Percentiles rank a stretch among this genome's conserved stretches.
These are phyloP conservation scores for Penstemon newberryi DNA, from an alignment of 257 asterid species.

Conservation along the genomic window DNA sequence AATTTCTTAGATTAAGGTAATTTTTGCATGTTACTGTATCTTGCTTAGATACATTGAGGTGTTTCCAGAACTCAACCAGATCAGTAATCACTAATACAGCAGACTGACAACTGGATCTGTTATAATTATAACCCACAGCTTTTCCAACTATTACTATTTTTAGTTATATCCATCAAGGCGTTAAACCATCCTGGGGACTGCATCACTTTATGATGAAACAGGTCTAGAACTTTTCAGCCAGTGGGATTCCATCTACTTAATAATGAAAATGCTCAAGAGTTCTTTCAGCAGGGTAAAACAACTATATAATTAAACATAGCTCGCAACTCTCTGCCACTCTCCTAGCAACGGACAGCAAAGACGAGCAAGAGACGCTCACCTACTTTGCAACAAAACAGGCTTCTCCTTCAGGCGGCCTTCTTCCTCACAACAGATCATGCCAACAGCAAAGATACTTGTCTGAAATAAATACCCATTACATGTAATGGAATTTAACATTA, in stretches of 20 bases:
- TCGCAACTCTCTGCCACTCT: slow-evolving; percentile 8
- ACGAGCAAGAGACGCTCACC: slow-evolving; percentile 42
- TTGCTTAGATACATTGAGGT: slow-evolving; percentile 7
- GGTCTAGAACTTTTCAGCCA: no score
- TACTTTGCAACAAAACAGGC: slow-evolving; percentile 88
- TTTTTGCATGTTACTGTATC: background rate
- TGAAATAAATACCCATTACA: slow-evolving; percentile 37
- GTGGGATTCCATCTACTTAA: background rate
- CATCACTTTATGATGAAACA: background rate
- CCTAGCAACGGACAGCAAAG: slow-evolving; percentile 18
- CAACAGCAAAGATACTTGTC: slow-evolving; percentile 86
- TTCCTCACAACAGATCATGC: slow-evolving; percentile 96
- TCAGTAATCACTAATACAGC: background rate
- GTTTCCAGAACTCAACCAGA: slow-evolving; percentile 7
- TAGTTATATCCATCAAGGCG: background rate
- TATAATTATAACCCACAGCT: background rate
- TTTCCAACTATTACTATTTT: slow-evolving; percentile 4
- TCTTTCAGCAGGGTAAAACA: slow-evolving; percentile 16
- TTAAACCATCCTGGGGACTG: slow-evolving; percentile 7
- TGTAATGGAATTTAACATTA: slow-evolving; percentile 20
- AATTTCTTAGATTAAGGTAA: background rate
- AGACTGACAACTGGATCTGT: slow-evolving; percentile 5
- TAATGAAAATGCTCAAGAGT: slow-evolving; percentile 16
- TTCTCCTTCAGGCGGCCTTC: slow-evolving; percentile 97
- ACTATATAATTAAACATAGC: background rate